These are phyloP conservation scores for Mrakia hoshinonis DNA, from an alignment of 768 basidiomycete species.

Conservation along the genomic window DNA sequence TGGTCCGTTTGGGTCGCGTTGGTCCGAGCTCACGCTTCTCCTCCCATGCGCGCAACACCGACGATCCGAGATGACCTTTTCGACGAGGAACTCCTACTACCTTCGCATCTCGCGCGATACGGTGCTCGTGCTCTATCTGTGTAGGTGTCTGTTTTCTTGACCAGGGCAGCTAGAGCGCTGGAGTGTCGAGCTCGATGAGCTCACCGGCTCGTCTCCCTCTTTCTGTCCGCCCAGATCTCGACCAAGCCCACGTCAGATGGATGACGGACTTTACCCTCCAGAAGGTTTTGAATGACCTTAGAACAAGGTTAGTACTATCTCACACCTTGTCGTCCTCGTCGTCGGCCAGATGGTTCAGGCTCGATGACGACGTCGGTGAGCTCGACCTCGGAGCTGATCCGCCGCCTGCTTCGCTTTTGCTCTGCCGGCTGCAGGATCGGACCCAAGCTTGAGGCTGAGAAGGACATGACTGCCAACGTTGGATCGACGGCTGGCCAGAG, in stretches of 20 bases:
- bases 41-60: no score
- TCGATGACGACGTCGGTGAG: not conserved
- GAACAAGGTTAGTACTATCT: slow-evolving; percentile 12
- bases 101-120: slow-evolving; percentile 25
- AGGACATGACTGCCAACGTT: not conserved
- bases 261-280: slow-evolving; percentile 27
- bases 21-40: no score
- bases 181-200: not conserved
- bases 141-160: not conserved
- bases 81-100: slow-evolving; percentile 26
- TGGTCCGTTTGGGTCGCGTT: no score
- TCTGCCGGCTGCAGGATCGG: slow-evolving; percentile 8
- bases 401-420: not conserved
- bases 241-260: slow-evolving; percentile 18
- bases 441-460: slow-evolving; percentile 15
- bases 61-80: slow-evolving; percentile 7
- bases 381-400: not conserved
- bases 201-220: not conserved
- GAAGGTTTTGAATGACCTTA: slow-evolving; percentile 12
- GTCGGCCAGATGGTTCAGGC: not conserved
- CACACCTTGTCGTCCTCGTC: not conserved
- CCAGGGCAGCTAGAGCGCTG: not conserved
- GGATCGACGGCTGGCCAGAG: not conserved
- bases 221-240: slow-evolving; percentile 4
- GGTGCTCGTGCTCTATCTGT: slow-evolving; percentile 19